Conservation (phyloP, 352 stramenopile genomes). For the Globisporangium radiosum region DNA sequence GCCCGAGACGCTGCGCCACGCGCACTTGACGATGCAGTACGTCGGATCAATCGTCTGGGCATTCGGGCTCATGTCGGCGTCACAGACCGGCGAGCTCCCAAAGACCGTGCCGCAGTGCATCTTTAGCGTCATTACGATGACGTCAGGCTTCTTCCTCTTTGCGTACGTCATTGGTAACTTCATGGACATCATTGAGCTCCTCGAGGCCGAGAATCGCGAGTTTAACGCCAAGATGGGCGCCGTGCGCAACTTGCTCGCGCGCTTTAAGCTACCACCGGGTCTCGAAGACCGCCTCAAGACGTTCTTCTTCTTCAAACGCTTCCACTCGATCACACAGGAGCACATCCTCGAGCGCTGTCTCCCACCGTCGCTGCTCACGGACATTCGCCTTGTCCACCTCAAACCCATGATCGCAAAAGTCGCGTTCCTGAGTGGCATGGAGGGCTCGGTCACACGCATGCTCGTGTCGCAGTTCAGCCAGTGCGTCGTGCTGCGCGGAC, state of each 20-base stretch:
- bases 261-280: constrained; percentile 26
- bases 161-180: constrained; percentile 37
- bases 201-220: constrained; percentile 35
- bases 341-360: constrained; percentile 32
- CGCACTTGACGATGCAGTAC: constrained; percentile 18
- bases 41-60: constrained; percentile 29
- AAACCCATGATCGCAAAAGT: constrained; percentile 51
- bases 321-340: constrained; percentile 49
- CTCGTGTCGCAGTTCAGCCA: constrained; percentile 43
- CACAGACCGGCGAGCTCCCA: constrained; percentile 22
- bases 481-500: constrained; percentile 21
- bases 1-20: constrained; percentile 17
- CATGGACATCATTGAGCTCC: constrained; percentile 32
- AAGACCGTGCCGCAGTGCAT: constrained; percentile 22
- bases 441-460: constrained; percentile 33
- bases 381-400: constrained; percentile 40
- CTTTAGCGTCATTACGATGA: constrained; percentile 31
- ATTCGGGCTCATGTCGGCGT: constrained; percentile 33
- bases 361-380: constrained; percentile 36
- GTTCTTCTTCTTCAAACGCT: constrained; percentile 43
- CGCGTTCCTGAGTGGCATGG: constrained; percentile 33
- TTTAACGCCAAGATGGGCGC: constrained; percentile 37
- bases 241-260: constrained; percentile 26
- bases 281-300: constrained; percentile 33
- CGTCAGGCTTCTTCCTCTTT: constrained; percentile 32